Evolutionary conservation across 1,284 basidiomycete species (phyloP).

Genomic region (Stygiomarasmius scandens): DNA sequence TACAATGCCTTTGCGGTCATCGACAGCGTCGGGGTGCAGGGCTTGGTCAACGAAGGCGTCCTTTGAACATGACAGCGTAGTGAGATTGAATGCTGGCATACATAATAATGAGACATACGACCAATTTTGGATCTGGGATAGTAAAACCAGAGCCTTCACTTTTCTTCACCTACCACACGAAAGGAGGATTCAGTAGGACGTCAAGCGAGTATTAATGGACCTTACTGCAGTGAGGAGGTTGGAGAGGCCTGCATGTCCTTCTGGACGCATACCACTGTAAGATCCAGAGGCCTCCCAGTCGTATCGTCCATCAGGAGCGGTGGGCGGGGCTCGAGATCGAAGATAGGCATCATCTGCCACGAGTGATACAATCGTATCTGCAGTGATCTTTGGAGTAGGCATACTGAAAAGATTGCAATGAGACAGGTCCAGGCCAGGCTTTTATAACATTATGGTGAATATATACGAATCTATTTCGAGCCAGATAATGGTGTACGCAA

Average conservation of each 20-base stretch:
- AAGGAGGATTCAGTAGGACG: too few species aligned
- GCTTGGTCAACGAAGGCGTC: slow-evolving; percentile 31
- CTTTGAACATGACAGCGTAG: slow-evolving; percentile 14
- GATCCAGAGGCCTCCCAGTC: slow-evolving; percentile 30
- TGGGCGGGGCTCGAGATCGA: slow-evolving; percentile 27
- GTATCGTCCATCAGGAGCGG: slow-evolving; percentile 32
- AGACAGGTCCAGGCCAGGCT: too few species aligned
- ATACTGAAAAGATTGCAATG: too few species aligned
- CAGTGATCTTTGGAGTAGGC: too few species aligned
- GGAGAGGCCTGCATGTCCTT: slow-evolving; percentile 29
- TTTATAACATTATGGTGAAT: too few species aligned
- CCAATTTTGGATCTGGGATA: slow-evolving; percentile 18
- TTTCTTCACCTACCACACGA: too few species aligned
- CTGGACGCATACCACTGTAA: slow-evolving; percentile 21
- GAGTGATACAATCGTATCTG: too few species aligned
- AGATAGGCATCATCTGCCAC: slow-evolving; percentile 31
- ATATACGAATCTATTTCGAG: too few species aligned
- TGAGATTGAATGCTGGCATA: neutral
- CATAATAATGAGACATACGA: slow-evolving; percentile 14
- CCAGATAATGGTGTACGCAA: too few species aligned
- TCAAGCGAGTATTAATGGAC: neutral
- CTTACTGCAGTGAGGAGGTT: slow-evolving; percentile 21
- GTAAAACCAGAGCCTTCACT: too few species aligned
- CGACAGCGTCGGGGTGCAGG: slow-evolving; percentile 33
- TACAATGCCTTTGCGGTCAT: slow-evolving; percentile 38